Evolutionary conservation across 164 flowering plant species (phyloP).

Genomic region (grape (Vitis vinifera)): ASM3070453v1 NC_081811.1:27516501-27517000

Average conservation of each 20-base stretch:
- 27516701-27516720: constrained; percentile 29
- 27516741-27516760: constrained; percentile 28
- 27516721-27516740: constrained; percentile 14
- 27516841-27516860: constrained; percentile 43
- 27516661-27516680: constrained; percentile 22
- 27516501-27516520: not conserved
- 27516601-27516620: constrained; percentile 30
- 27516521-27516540: not conserved
- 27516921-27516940: constrained; percentile 32
- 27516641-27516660: constrained; percentile 1
- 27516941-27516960: constrained; percentile 25
- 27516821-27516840: constrained; percentile 16
- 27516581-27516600: constrained; percentile 16
- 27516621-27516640: constrained; percentile 23
- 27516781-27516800: constrained; percentile 27
- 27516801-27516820: constrained; percentile 18
- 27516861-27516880: constrained; percentile 40
- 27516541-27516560: not conserved
- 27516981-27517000: constrained; percentile 26
- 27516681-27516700: constrained; percentile 30
- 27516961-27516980: constrained; percentile 40
- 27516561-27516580: constrained; percentile 12
- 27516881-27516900: constrained; percentile 19
- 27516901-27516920: constrained; percentile 28
- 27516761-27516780: constrained; percentile 28